These are phyloP conservation scores for Anaeromyces robustus DNA, from an alignment of 192 early-diverging fungal genomes.

Conservation along the genomic window DNA sequence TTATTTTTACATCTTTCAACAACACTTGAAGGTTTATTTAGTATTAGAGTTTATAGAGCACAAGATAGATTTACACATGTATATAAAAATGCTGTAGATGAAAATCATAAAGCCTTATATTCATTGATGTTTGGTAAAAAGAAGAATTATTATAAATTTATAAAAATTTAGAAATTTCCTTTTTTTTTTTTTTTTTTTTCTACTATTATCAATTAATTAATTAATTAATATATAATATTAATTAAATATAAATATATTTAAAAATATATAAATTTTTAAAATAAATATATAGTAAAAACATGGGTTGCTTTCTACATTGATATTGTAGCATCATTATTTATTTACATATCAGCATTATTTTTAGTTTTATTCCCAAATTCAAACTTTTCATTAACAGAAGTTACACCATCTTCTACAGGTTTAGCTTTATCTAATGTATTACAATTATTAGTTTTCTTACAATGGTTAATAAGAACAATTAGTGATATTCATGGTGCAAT, in stretches of 20 bases:
- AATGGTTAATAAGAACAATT: constrained; percentile 23
- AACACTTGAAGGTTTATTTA: constrained; percentile 53
- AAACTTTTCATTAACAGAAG: constrained; percentile 5
- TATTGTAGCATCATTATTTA: constrained; percentile 42
- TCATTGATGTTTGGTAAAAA: neutral
- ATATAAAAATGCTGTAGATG: constrained; percentile 25
- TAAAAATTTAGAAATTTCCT: too few species aligned
- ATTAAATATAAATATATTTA: too few species aligned
- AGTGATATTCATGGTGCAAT: neutral
- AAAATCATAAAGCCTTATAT: neutral
- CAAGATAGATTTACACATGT: constrained; percentile 34
- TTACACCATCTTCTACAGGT: constrained; percentile 25
- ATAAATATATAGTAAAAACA: constrained; percentile 3
- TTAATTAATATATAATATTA: too few species aligned
- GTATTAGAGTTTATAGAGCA: constrained; percentile 46
- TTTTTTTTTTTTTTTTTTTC: too few species aligned
- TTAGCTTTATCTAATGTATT: constrained; percentile 48
- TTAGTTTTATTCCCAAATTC: constrained; percentile 19
- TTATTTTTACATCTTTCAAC: constrained; percentile 59
- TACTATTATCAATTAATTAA: too few species aligned
- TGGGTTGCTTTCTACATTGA: constrained; percentile 51
- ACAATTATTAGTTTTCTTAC: constrained; percentile 52
- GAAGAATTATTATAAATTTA: too few species aligned
- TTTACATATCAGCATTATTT: constrained; percentile 42
- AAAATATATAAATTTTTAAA: neutral